Conservation (phyloP, 208 protist genomes). For the Trypanosoma platydactyli region DNA sequence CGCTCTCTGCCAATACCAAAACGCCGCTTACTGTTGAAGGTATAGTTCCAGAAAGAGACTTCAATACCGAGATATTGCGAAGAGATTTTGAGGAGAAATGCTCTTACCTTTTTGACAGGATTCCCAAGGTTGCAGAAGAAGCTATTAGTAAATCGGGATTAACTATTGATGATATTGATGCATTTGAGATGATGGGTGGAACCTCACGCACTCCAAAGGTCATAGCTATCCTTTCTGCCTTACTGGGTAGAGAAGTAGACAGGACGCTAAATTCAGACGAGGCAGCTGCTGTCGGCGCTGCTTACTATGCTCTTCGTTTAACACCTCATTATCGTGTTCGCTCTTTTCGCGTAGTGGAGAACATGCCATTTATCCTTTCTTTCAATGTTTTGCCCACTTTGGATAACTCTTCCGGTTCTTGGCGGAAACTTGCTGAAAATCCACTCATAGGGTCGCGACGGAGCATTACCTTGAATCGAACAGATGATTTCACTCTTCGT, state of each 20-base stretch:
- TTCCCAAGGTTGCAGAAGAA: slow-evolving; percentile 48
- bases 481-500: slow-evolving; percentile 67
- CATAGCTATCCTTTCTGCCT: slow-evolving; percentile 59
- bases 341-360: slow-evolving; percentile 68
- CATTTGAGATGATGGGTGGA: slow-evolving; percentile 92
- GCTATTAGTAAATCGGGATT: slow-evolving; percentile 51
- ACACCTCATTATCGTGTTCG: slow-evolving; percentile 77
- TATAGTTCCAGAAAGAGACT: slow-evolving; percentile 83
- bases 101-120: slow-evolving; percentile 66
- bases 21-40: slow-evolving; percentile 90
- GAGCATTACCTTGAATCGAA: slow-evolving; percentile 77
- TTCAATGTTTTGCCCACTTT: slow-evolving; percentile 49
- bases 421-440: slow-evolving; percentile 31
- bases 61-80: slow-evolving; percentile 66
- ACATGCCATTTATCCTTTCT: slow-evolving; percentile 47
- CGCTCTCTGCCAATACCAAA: slow-evolving; percentile 89
- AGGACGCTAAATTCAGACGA: slow-evolving; percentile 92
- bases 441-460: slow-evolving; percentile 43
- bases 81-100: slow-evolving; percentile 88
- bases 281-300: slow-evolving; percentile 82
- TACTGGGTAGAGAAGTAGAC: slow-evolving; percentile 62
- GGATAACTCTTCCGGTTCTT: slow-evolving; percentile 30
- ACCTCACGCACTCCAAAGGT: slow-evolving; percentile 83
- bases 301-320: slow-evolving; percentile 80
- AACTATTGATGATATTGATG: slow-evolving; percentile 42